Conservation (phyloP, 164 flowering plant genomes). For the Magnolia sinica region DNA sequence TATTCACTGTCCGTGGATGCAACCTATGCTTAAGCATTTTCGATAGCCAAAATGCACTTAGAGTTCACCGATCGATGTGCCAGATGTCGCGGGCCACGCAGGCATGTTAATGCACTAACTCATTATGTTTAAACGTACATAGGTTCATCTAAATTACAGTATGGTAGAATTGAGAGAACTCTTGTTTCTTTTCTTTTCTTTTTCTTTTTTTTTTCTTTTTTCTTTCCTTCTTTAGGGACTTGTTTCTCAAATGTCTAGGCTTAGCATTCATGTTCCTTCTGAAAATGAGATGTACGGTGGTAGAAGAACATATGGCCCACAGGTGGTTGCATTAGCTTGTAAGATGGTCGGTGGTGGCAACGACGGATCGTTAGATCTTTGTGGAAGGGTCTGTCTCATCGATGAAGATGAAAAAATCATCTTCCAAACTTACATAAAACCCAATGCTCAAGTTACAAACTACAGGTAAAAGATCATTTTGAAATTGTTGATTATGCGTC, state of each 20-base stretch:
- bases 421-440: conserved; percentile 73
- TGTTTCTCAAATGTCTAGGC: conserved; percentile 43
- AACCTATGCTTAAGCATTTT: conserved; percentile 61
- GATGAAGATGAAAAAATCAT: conserved; percentile 72
- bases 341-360: conserved; percentile 94
- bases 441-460: conserved; percentile 66
- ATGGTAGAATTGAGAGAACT: neutral
- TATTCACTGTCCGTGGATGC: conserved; percentile 70
- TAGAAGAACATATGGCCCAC: conserved; percentile 31
- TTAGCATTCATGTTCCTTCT: conserved; percentile 44
- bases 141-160: neutral
- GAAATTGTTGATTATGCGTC: neutral
- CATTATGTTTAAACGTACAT: neutral
- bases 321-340: conserved; percentile 69
- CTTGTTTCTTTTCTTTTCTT: too few relatives aligned
- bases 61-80: conserved; percentile 59
- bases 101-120: conserved; percentile 15
- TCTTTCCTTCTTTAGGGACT: conserved; percentile 23
- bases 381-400: conserved; percentile 81
- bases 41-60: conserved; percentile 52
- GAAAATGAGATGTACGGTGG: conserved; percentile 32
- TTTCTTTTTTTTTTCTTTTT: too few relatives aligned
- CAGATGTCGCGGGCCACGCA: conserved; percentile 41
- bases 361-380: conserved; percentile 75
- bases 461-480: conserved; percentile 15